These are phyloP conservation scores for Brassica incana DNA, from an alignment of 345 rosid genomes.

Conservation along the genomic window DNA sequence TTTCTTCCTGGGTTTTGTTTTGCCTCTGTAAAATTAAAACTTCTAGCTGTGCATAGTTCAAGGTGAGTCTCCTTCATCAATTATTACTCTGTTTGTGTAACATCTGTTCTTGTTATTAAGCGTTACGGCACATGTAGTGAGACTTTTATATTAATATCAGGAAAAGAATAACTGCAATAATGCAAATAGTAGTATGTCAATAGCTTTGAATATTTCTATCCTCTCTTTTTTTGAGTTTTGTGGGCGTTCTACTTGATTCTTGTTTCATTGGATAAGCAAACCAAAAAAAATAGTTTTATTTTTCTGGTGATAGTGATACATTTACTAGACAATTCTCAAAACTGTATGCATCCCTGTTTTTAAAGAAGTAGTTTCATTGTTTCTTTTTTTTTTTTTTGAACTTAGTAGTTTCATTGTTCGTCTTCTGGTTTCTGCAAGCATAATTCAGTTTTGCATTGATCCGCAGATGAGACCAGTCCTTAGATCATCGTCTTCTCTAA, in stretches of 20 bases:
- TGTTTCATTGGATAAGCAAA: neutral
- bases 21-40: neutral
- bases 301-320: neutral
- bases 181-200: neutral
- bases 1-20: slow-evolving; percentile 2
- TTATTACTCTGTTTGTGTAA: neutral
- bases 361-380: neutral
- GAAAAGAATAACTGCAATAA: neutral
- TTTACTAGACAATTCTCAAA: neutral
- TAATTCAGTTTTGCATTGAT: slow-evolving; percentile 11
- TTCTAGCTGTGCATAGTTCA: neutral
- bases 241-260: neutral
- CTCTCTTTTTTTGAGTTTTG: neutral
- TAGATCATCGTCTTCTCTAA: slow-evolving; percentile 42
- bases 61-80: slow-evolving; percentile 29
- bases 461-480: slow-evolving; percentile 58
- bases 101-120: slow-evolving; percentile 1
- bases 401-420: neutral
- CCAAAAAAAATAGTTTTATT: neutral
- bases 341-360: neutral
- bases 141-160: neutral
- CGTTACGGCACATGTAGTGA: slow-evolving; percentile 14
- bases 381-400: no score
- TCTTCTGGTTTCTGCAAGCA: slow-evolving; percentile 11
- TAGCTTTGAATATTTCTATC: neutral